phyloP scores from a whole-genome alignment of 805 yeast genomes.

The Nakazawaea laoshanensis region DNA sequence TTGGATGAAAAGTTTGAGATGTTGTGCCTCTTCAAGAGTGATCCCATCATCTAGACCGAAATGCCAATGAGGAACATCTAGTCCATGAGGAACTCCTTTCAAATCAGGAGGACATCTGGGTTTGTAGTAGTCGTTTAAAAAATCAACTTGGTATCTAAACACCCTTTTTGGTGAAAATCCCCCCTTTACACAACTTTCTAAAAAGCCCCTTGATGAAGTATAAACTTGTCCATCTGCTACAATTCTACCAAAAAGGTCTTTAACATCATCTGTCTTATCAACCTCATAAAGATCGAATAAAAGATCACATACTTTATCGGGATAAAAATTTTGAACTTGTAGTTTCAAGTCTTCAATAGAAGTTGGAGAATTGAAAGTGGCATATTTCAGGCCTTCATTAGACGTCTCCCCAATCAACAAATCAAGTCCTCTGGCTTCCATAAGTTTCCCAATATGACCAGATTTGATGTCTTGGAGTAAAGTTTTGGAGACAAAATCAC shows the following conservation, averaged over 20 bases:
- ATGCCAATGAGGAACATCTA: constrained; percentile 28
- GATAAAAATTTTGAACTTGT: constrained; percentile 28
- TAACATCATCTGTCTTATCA: constrained; percentile 13
- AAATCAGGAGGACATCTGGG: constrained; percentile 14
- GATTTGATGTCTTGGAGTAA: constrained; percentile 23
- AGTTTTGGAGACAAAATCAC: constrained; percentile 23
- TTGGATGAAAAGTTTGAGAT: constrained; percentile 3
- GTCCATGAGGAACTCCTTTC: constrained; percentile 27
- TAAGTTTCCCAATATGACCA: constrained; percentile 20
- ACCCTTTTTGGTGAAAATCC: constrained; percentile 21
- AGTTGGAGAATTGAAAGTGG: constrained; percentile 22
- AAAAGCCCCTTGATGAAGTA: constrained; percentile 26
- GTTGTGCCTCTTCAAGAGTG: constrained; percentile 17
- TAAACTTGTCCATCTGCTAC: constrained; percentile 31
- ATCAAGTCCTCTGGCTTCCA: constrained; percentile 15
- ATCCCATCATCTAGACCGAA: constrained; percentile 19
- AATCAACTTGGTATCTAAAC: constrained; percentile 23
- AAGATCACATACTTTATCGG: constrained; percentile 17
- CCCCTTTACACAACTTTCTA: constrained; percentile 20
- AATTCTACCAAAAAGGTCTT: constrained; percentile 23
- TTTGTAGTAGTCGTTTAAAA: constrained; percentile 19
- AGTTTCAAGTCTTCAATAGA: constrained; percentile 19
- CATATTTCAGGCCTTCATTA: constrained; percentile 24
- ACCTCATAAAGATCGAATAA: constrained; percentile 17
- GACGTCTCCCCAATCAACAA: constrained; percentile 25